phyloP scores from a whole-genome alignment of 345 rosid species.

The Salix caprea region DNA sequence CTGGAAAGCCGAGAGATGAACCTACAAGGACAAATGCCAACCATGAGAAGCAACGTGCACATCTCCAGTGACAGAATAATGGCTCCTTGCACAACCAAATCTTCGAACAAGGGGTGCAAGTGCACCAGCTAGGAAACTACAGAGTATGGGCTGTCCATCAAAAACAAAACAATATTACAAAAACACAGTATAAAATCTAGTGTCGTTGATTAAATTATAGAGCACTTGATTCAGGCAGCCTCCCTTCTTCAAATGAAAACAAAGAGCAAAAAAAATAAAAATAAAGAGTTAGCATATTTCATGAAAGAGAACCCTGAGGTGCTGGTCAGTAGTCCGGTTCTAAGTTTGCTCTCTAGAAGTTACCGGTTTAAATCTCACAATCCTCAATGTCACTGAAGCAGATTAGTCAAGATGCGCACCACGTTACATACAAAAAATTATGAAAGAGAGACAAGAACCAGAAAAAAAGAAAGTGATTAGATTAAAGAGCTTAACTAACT shows the following conservation, averaged over 20 bases:
- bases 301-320: neutral
- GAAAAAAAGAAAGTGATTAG: neutral
- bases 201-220: neutral
- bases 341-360: too few species aligned
- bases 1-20: conserved; percentile 41
- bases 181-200: neutral
- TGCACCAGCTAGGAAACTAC: conserved; percentile 42
- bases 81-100: neutral
- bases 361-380: too few species aligned
- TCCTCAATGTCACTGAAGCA: rapidly evolving
- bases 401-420: too few species aligned
- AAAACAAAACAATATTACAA: conserved; percentile 5
- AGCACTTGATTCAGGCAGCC: neutral
- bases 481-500: neutral
- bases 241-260: conserved; percentile 8
- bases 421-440: neutral
- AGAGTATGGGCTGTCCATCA: conserved; percentile 29
- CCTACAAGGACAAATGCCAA: conserved; percentile 48
- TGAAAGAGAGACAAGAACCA: neutral
- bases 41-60: conserved; percentile 24
- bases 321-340: too few species aligned
- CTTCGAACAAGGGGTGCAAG: conserved; percentile 13
- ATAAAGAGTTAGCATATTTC: neutral
- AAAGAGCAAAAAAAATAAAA: neutral
- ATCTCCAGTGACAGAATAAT: conserved; percentile 19